Conservation (phyloP, 768 basidiomycete genomes). For the Porphyrellus cyaneotinctus region DNA sequence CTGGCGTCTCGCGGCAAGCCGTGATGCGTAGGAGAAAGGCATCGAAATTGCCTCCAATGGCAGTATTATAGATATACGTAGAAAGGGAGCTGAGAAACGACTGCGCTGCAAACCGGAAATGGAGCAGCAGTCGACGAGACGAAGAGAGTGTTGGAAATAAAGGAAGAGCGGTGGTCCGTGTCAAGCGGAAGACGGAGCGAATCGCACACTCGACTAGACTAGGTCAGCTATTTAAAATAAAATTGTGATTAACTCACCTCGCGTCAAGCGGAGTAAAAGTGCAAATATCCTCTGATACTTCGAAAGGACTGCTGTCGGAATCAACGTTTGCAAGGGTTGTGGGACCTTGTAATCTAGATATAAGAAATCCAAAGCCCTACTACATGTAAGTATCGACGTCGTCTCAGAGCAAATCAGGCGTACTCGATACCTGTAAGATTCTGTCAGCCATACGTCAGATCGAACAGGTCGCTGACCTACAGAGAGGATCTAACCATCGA, state of each 20-base stretch:
- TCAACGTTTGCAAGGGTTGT: slow-evolving; percentile 65
- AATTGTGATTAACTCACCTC: slow-evolving; percentile 48
- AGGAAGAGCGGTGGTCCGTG: slow-evolving; percentile 37
- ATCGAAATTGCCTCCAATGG: slow-evolving; percentile 73
- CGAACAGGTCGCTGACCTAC: slow-evolving; percentile 44
- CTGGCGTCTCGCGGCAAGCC: slow-evolving; percentile 26
- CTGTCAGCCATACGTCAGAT: slow-evolving; percentile 5
- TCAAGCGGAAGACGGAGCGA: slow-evolving; percentile 62
- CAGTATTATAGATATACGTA: slow-evolving; percentile 75
- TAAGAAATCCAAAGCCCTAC: slow-evolving; percentile 82
- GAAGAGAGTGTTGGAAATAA: slow-evolving; percentile 57
- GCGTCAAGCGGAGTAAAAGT: slow-evolving; percentile 69
- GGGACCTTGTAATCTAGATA: slow-evolving; percentile 91
- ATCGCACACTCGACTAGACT: slow-evolving; percentile 62
- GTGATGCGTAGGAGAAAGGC: slow-evolving; percentile 50
- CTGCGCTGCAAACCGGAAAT: slow-evolving; percentile 72
- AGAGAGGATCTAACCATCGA: slow-evolving; percentile 78
- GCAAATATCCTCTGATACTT: slow-evolving; percentile 86
- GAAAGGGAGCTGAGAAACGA: slow-evolving; percentile 66
- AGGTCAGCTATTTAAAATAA: slow-evolving; percentile 1
- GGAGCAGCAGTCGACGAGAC: slow-evolving; percentile 52
- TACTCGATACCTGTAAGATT: slow-evolving; percentile 21
- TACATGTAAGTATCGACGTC: slow-evolving; percentile 2
- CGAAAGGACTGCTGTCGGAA: slow-evolving; percentile 65
- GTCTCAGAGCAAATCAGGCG: slow-evolving; percentile 1